Conservation (phyloP, 352 stramenopile species). For the Phytophthora boehmeriae region DNA sequence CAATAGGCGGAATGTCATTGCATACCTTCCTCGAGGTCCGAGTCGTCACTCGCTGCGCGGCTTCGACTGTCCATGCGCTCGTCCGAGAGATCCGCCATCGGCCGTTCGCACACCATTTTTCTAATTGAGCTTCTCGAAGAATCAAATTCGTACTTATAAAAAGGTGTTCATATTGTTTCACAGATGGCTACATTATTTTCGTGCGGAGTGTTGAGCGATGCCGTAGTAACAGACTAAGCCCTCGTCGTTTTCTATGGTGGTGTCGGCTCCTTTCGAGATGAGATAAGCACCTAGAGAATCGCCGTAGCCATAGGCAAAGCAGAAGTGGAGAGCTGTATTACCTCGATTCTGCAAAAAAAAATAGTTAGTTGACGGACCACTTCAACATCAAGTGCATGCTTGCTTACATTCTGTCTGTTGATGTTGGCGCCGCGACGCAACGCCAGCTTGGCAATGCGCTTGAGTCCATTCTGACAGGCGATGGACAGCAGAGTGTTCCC, state of each 20-base stretch:
- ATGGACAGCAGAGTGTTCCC: slow-evolving; percentile 90
- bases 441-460: slow-evolving; percentile 87
- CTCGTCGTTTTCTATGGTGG: slow-evolving; percentile 69
- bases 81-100: slow-evolving; percentile 14
- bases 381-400: not conserved
- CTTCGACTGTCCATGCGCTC: slow-evolving; percentile 35
- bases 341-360: slow-evolving; percentile 54
- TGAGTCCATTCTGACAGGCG: slow-evolving; percentile 92
- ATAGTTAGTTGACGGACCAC: not conserved
- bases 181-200: slow-evolving; percentile 30
- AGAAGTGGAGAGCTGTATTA: slow-evolving; percentile 92
- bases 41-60: slow-evolving; percentile 57
- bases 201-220: slow-evolving; percentile 44
- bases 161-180: not conserved
- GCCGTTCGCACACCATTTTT: slow-evolving; percentile 66
- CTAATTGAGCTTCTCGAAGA: not conserved
- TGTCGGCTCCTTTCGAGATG: slow-evolving; percentile 87
- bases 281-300: slow-evolving; percentile 89
- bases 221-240: slow-evolving; percentile 69
- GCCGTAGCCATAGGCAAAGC: slow-evolving; percentile 89
- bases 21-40: slow-evolving; percentile 79
- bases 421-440: slow-evolving; percentile 87
- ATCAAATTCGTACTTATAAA: not conserved
- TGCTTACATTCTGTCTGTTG: slow-evolving; percentile 82
- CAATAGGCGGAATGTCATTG: not conserved